phyloP scores from a whole-genome alignment of 768 basidiomycete species.

The Thelephora aurantiotincta region DNA sequence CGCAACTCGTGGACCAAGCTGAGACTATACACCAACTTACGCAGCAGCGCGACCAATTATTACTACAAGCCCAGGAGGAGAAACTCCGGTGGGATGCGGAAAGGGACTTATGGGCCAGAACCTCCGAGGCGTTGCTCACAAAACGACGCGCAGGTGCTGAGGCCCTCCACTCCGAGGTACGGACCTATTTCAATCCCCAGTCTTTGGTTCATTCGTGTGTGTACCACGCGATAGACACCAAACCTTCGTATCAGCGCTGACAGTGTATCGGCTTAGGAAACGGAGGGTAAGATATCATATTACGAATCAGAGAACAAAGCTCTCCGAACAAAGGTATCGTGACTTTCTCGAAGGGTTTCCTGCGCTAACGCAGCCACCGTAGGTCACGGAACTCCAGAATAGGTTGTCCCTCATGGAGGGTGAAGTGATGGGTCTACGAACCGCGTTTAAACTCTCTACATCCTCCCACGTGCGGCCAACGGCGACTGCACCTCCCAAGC shows the following conservation, averaged over 20 bases:
- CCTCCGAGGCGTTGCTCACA: conserved; percentile 49
- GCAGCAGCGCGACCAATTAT: conserved; percentile 43
- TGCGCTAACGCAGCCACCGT: conserved; percentile 1
- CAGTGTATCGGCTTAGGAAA: conserved; percentile 25
- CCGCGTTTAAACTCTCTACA: no score
- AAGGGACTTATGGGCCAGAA: conserved; percentile 48
- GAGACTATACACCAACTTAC: conserved; percentile 41
- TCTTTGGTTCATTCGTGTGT: not conserved
- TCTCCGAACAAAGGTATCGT: conserved; percentile 44
- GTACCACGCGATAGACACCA: no score
- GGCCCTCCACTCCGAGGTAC: conserved; percentile 30
- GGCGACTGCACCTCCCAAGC: no score
- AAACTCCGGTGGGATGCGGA: conserved; percentile 49
- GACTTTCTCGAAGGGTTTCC: conserved; percentile 1
- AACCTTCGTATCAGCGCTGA: no score
- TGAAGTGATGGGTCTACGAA: conserved; percentile 40
- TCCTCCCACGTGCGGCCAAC: no score
- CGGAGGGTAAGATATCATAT: conserved; percentile 32
- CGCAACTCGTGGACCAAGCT: conserved; percentile 44
- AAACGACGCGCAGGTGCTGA: conserved; percentile 28
- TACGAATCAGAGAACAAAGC: conserved; percentile 48
- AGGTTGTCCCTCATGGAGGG: conserved; percentile 43
- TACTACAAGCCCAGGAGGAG: conserved; percentile 40
- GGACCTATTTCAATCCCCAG: conserved; percentile 7
- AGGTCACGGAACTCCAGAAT: conserved; percentile 16